Percentiles rank a stretch among this genome's conserved stretches.
phyloP scores from a whole-genome alignment of 1,284 basidiomycete species.

The Coniferiporia weirii region DNA sequence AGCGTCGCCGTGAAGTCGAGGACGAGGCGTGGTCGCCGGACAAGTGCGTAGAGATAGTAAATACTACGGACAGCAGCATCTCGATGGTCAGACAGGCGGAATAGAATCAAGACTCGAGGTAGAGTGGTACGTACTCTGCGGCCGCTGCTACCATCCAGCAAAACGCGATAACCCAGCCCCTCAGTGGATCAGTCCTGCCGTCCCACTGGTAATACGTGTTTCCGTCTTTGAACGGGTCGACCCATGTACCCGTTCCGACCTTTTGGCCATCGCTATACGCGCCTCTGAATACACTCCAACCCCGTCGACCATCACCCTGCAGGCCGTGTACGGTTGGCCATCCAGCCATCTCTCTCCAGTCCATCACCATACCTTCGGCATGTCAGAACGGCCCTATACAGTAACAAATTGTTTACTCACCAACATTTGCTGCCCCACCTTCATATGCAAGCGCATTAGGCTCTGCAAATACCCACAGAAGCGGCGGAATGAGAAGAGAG shows the following conservation, averaged over 20 bases:
- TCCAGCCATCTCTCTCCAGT: conserved; percentile 94
- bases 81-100: not conserved
- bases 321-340: conserved; percentile 64
- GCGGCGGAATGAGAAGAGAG: conserved; percentile 75
- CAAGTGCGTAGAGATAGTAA: conserved; percentile 79
- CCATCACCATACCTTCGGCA: conserved; percentile 79
- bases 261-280: conserved; percentile 75
- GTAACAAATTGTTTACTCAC: conserved; percentile 32
- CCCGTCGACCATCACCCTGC: conserved; percentile 48
- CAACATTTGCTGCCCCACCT: conserved; percentile 80
- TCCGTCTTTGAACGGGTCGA: conserved; percentile 28
- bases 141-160: conserved; percentile 78
- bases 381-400: not conserved
- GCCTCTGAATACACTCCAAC: conserved; percentile 59
- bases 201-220: conserved; percentile 35
- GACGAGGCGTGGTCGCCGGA: conserved; percentile 88
- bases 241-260: conserved; percentile 50
- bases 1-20: conserved; percentile 93
- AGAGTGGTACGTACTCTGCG: conserved; percentile 65
- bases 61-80: conserved; percentile 50
- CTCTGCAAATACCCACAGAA: conserved; percentile 74
- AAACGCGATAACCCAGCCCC: conserved; percentile 84
- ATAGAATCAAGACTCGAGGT: not conserved
- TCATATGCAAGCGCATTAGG: conserved; percentile 73
- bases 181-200: conserved; percentile 60